These are phyloP conservation scores for Daphne laureola DNA, from an alignment of 441 rosid genomes.

Conservation along the genomic window DNA sequence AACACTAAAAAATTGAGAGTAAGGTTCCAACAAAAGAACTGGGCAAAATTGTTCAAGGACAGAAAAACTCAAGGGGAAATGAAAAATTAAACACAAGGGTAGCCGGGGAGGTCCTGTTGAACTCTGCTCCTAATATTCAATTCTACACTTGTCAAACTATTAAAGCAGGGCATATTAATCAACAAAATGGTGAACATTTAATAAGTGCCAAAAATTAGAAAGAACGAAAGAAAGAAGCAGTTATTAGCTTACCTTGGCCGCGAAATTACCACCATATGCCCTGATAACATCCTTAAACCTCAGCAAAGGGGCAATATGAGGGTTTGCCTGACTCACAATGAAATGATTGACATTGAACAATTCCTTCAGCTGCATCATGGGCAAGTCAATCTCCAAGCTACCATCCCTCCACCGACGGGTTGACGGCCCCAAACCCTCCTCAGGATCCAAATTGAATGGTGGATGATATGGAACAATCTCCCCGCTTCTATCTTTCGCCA, in stretches of 20 bases:
- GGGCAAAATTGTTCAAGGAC: no score
- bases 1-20: no score
- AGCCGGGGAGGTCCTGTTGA: no score
- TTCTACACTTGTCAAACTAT: no score
- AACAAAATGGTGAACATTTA: no score
- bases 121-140: no score
- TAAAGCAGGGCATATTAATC: no score
- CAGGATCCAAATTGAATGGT: slow-evolving; percentile 82
- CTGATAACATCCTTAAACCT: slow-evolving; percentile 75
- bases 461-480: slow-evolving; percentile 93
- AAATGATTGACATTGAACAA: slow-evolving; percentile 96
- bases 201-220: no score
- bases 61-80: no score
- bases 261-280: slow-evolving; percentile 90
- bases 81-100: no score
- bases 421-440: slow-evolving; percentile 48
- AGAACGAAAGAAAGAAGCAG: neutral
- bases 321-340: slow-evolving; percentile 95
- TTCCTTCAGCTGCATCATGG: slow-evolving; percentile 97
- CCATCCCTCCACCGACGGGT: slow-evolving; percentile 97
- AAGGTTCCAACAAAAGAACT: no score
- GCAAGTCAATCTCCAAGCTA: slow-evolving; percentile 92
- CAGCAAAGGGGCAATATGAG: slow-evolving; percentile 81
- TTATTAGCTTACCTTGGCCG: slow-evolving; percentile 66
- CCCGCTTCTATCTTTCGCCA: slow-evolving; percentile 97